These are phyloP conservation scores for Cochlearia excelsa DNA, from an alignment of 345 rosid species.

Conservation along the genomic window DNA sequence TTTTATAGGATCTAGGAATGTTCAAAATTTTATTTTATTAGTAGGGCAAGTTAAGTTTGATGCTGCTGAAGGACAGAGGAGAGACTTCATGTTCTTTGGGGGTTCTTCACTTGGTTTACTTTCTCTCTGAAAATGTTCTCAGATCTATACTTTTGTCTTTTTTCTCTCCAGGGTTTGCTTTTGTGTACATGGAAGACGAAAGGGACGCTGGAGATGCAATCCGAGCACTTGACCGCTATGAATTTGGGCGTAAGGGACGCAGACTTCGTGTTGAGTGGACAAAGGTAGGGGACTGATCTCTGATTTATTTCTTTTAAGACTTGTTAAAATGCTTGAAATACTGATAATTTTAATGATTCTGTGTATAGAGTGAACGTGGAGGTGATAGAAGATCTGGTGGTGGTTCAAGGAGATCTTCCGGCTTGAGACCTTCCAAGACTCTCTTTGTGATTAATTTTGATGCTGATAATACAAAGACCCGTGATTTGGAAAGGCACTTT, in stretches of 20 bases:
- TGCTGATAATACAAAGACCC: constrained; percentile 71
- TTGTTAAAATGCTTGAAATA: constrained; percentile 41
- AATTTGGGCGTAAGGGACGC: constrained; percentile 94
- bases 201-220: constrained; percentile 97
- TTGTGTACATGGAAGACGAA: constrained; percentile 93
- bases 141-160: constrained; percentile 1
- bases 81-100: constrained; percentile 34
- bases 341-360: constrained; percentile 1
- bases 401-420: constrained; percentile 58
- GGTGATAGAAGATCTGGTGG: constrained; percentile 53
- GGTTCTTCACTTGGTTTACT: constrained; percentile 33
- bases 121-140: constrained; percentile 16
- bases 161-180: constrained; percentile 65
- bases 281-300: constrained; percentile 45
- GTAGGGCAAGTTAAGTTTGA: constrained; percentile 37
- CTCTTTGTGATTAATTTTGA: constrained; percentile 94
- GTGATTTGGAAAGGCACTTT: constrained; percentile 92
- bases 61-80: constrained; percentile 33
- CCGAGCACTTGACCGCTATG: constrained; percentile 80
- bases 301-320: constrained; percentile 38
- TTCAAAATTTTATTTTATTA: constrained; percentile 43
- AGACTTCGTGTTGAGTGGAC: constrained; percentile 98
- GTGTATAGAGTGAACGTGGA: constrained; percentile 74
- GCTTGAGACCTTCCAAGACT: constrained; percentile 77
- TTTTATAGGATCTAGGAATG: constrained; percentile 42